phyloP scores from a whole-genome alignment of 2,329 filamentous ascomycete genomes.

The Thelonectria blattea region DNA sequence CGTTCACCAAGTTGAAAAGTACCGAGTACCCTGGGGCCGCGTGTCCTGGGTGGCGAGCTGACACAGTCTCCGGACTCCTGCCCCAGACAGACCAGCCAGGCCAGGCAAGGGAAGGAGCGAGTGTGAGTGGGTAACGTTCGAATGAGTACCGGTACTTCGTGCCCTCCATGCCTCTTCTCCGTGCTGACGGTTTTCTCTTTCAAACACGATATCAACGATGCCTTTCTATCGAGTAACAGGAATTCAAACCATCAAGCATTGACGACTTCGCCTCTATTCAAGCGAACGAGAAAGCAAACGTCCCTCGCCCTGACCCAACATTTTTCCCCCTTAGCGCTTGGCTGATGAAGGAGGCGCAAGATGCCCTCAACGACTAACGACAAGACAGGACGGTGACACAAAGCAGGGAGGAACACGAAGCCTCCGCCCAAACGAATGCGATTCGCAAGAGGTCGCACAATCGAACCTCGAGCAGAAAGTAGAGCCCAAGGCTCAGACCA shows the following conservation, averaged over 20 bases:
- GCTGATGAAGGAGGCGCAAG: not conserved
- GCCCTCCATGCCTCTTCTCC: not conserved
- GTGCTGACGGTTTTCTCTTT: too few relatives aligned
- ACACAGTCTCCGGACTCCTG: slow-evolving; percentile 14
- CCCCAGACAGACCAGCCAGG: slow-evolving; percentile 7
- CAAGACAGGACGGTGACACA: not conserved
- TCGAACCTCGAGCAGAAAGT: not conserved
- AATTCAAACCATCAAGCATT: too few relatives aligned
- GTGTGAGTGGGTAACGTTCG: not conserved
- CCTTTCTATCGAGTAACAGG: too few relatives aligned
- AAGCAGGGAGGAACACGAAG: not conserved
- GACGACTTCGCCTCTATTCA: too few relatives aligned
- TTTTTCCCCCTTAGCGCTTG: not conserved
- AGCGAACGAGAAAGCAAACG: not conserved
- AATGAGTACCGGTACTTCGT: not conserved
- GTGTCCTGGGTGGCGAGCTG: not conserved
- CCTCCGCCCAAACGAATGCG: not conserved
- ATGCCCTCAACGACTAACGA: not conserved
- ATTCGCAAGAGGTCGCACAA: not conserved
- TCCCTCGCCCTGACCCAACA: not conserved
- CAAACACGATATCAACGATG: too few relatives aligned
- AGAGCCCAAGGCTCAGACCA: not conserved
- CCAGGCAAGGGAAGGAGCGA: slow-evolving; percentile 1
- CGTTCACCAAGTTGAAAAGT: not conserved
- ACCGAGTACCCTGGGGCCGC: slow-evolving; percentile 2